phyloP scores from a whole-genome alignment of 768 basidiomycete genomes.

The Trametes cinnabarina region DNA sequence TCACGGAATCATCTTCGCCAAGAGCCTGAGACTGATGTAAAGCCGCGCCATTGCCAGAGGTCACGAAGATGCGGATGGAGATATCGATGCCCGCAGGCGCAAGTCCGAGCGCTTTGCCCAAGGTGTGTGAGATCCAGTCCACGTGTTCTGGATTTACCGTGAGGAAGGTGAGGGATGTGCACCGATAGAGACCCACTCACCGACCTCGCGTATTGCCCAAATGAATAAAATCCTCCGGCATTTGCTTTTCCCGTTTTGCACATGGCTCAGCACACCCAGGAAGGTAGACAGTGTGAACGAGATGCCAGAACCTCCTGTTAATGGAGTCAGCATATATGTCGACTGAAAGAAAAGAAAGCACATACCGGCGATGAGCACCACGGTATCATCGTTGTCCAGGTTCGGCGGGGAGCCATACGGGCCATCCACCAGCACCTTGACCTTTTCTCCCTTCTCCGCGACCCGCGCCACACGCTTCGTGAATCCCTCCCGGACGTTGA shows the following conservation, averaged over 20 bases:
- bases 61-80: conserved; percentile 42
- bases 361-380: conserved; percentile 51
- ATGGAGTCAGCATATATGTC: neutral
- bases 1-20: conserved; percentile 24
- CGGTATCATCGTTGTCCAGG: conserved; percentile 41
- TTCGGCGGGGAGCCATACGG: conserved; percentile 51
- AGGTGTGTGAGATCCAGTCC: conserved; percentile 44
- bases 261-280: conserved; percentile 39
- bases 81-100: conserved; percentile 33
- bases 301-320: conserved; percentile 48
- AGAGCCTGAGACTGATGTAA: conserved; percentile 14
- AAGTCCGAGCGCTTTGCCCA: conserved; percentile 33
- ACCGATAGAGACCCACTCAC: conserved; percentile 26
- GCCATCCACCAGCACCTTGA: conserved; percentile 56
- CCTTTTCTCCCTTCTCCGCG: conserved; percentile 30
- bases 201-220: conserved; percentile 41
- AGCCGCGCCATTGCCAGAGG: conserved; percentile 24
- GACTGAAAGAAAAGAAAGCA: neutral
- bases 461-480: conserved; percentile 46
- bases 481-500: conserved; percentile 59
- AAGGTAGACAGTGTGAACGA: conserved; percentile 47
- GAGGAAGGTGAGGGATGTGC: neutral
- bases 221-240: conserved; percentile 39
- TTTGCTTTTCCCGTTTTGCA: conserved; percentile 23
- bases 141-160: conserved; percentile 31